Conservation (phyloP, 495 filamentous ascomycete species). For the Chaetomidium leptoderma region DNA sequence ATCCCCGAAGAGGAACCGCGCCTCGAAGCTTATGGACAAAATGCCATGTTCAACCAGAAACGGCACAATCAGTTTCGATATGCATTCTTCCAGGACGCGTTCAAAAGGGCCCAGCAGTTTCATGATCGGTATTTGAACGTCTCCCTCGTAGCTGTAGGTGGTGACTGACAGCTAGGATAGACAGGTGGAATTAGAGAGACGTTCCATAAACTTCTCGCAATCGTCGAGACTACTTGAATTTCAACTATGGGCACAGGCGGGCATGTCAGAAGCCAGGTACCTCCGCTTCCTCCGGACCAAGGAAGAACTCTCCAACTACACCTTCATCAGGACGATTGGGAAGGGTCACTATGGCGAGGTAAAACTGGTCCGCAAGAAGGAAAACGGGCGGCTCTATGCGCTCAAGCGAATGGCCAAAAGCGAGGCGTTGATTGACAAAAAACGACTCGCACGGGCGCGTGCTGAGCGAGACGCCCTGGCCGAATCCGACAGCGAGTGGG, state of each 20-base stretch:
- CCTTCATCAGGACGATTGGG: constrained; percentile 85
- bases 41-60: neutral
- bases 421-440: constrained; percentile 70
- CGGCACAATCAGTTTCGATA: neutral
- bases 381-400: constrained; percentile 85
- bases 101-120: neutral
- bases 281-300: constrained; percentile 84
- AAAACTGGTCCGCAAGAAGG: constrained; percentile 80
- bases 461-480: constrained; percentile 89
- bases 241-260: constrained; percentile 63
- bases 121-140: neutral
- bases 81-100: neutral
- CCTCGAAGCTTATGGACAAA: neutral
- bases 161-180: neutral
- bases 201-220: neutral
- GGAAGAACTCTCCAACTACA: constrained; percentile 77
- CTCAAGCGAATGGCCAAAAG: constrained; percentile 89
- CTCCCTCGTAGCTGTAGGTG: neutral
- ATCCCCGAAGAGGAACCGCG: too few relatives aligned
- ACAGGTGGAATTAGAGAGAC: neutral
- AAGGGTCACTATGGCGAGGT: constrained; percentile 95
- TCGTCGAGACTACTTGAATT: constrained; percentile 58
- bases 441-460: constrained; percentile 88
- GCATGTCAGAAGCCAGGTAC: constrained; percentile 74
- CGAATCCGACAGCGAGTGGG: constrained; percentile 94